Base-by-base conservation (phyloP, 164 flowering plant species). In the Liriodendron chinense region DNA sequence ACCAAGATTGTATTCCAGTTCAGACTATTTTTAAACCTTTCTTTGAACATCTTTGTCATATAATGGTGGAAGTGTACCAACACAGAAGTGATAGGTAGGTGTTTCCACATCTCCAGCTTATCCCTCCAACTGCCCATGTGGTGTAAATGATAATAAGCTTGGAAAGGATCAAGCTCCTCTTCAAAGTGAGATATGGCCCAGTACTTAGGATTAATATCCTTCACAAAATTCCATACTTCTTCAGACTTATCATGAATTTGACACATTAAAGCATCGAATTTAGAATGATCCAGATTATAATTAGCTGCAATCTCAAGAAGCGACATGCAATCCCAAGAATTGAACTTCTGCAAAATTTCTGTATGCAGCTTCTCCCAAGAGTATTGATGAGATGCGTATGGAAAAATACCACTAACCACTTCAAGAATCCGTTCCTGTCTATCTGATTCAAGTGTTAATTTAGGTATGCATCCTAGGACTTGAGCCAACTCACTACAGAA, bases 181-280 rank as follows among this genome's bases (percentile, higher is more conserved):
- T 67, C 69, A 67, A 67, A 67, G 48, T 6, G 43, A 25, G 69
- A 67, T 26, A 14, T 47, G 28, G 69, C 69, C 69, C 69, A 67
- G 47, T 14, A 20, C 12, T 67, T 34, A 26, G 47, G 69, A 14
- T 25, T 67, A 34, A 67, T 67, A 12, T 34, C n/a, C 10, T 67
- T 7, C 0, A 67, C 16, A 43, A 43, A 67, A 16, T 67, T 14
- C 14, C 28, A 5, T 25, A 2, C 69, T 67, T 67, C 69, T 21
- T 22, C 12, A 25, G 12, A 65, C 13, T 9, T 9, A 9, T 3
- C 1, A 9, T 13, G 23, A 10, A 65, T 67, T 67, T 67, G 13
- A 14, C 4, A 1, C 47, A 14, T 34, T 1, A 1, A 26, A 0
- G 16, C 23, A 14, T 6, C 9, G n/a, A 67, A 26, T 21, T 18